Evolutionary conservation across 495 filamentous ascomycete species (phyloP).

Genomic region (Talaromyces stipitatus): DNA sequence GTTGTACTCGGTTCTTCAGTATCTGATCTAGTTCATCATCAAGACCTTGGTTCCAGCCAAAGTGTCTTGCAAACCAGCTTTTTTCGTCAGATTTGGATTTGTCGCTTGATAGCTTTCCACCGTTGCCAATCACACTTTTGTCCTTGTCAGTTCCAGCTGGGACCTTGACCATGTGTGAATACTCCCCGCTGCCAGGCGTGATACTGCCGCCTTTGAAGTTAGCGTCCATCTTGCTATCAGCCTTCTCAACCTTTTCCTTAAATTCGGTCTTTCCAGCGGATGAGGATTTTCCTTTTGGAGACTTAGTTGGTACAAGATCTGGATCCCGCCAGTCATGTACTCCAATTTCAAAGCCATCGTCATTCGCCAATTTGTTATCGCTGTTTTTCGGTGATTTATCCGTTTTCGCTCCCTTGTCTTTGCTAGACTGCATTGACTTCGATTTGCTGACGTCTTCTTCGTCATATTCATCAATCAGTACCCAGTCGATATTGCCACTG

Average conservation of each 20-base stretch:
- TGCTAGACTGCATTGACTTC: conserved; percentile 14
- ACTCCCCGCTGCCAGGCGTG: conserved; percentile 73
- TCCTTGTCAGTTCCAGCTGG: conserved; percentile 1
- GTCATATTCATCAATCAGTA: conserved; percentile 59
- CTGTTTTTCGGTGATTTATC: conserved; percentile 12
- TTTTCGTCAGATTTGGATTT: conserved; percentile 3
- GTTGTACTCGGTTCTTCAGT: not conserved
- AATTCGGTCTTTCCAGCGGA: conserved; percentile 8
- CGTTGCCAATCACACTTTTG: not conserved
- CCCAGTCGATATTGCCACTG: conserved; percentile 78
- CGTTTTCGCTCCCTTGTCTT: conserved; percentile 11
- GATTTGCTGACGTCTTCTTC: conserved; percentile 32
- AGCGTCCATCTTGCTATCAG: conserved; percentile 16
- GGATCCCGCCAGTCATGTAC: conserved; percentile 91
- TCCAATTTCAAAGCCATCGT: conserved; percentile 80
- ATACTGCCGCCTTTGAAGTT: conserved; percentile 59
- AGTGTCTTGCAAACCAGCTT: conserved; percentile 33
- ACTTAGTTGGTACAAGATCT: conserved; percentile 52
- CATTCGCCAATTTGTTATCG: conserved; percentile 20
- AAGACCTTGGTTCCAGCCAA: conserved; percentile 20
- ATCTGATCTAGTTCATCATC: conserved; percentile 4
- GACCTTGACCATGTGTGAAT: conserved; percentile 35
- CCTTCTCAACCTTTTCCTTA: conserved; percentile 10
- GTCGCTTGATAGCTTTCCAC: not conserved
- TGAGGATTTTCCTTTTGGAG: conserved; percentile 21